Evolutionary conservation across 768 basidiomycete genomes (phyloP).

Genomic region (Panaeolus papilionaceus): DNA sequence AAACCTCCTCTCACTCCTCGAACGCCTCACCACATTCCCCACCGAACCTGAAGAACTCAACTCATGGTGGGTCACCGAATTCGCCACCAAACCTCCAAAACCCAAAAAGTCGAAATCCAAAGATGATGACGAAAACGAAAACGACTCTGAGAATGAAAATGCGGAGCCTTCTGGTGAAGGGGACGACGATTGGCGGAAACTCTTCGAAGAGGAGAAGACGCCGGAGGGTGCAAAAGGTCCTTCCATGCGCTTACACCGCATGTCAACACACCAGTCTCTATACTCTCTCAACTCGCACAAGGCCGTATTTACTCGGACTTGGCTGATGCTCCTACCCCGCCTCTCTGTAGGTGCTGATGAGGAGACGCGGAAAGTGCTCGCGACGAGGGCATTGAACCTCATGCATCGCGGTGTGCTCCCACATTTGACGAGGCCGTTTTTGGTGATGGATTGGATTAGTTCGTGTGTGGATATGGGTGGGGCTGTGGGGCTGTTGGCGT

Average conservation of each 20-base stretch:
- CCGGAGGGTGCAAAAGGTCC: no score
- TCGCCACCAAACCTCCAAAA: slow-evolving; percentile 63
- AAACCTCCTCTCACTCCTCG: no score
- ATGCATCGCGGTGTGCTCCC: slow-evolving; percentile 88
- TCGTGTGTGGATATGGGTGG: slow-evolving; percentile 87
- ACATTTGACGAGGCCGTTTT: slow-evolving; percentile 74
- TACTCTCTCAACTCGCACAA: no score
- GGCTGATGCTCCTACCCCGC: slow-evolving; percentile 67
- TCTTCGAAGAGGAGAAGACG: slow-evolving; percentile 80
- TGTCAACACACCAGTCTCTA: no score
- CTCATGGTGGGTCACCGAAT: no score
- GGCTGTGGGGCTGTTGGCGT: slow-evolving; percentile 81
- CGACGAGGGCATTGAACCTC: slow-evolving; percentile 69
- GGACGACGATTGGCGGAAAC: slow-evolving; percentile 81
- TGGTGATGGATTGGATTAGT: slow-evolving; percentile 91
- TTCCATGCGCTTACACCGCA: no score
- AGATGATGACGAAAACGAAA: no score
- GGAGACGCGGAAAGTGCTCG: slow-evolving; percentile 45
- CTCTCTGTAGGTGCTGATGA: slow-evolving; percentile 42
- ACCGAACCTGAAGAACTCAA: no score
- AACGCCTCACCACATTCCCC: no score
- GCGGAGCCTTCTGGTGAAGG: not conserved
- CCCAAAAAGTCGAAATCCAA: slow-evolving; percentile 47
- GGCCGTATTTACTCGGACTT: no score
- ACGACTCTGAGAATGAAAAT: no score